Evolutionary conservation across 768 basidiomycete species (phyloP), one percentile per base, ranked within the genome.

Genomic region (Boletellus emodensis): DNA sequence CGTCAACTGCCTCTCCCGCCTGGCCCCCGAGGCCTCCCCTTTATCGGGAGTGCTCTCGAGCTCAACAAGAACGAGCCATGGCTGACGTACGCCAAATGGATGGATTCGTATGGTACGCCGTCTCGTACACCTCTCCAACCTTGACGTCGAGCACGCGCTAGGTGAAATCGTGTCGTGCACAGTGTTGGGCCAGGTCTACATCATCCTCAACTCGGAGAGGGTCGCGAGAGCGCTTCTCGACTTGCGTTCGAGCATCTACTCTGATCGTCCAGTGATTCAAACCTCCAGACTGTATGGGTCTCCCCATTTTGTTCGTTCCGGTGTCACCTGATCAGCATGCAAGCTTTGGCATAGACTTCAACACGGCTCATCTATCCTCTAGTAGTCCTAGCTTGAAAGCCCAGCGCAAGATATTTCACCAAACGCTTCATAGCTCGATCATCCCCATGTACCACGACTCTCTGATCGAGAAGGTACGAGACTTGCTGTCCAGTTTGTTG

Each of bases 21-120:
- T 2, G 67, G 67, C 26, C 69, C 68, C 2, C 57, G 54, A 39
- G 63, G 60, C 5, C 45, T 64, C 5, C 68, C 66, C 4, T 24
- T 63, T 15, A 38, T 68, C 34, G 68, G 68, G 9, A 63, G 52
- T 28, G 52, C 58, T 18, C 49, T 61, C 40, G 55, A 62, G 37
- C 53, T 69, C 20, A 62, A 64, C 24, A 55, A 52, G 20, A 33
- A 35, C 7, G 53, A 56, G 14, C 66, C 67, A 13, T 71, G 69
- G 70, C n/a, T 69, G 42, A 63, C 66, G 0, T 72, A 63, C 32
- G 32, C 41, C 18, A 59, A 65, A 22, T 72, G 71, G 71, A 61
- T 57, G 35, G 53, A 58, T 41, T 20, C 35, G 24, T 69, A 69
- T 33, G 70, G 70, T 71, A 38, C 7, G 66, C 53, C 35, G 9